Evolutionary conservation across 345 rosid species (phyloP).

Genomic region (Citrus australasica): DNA sequence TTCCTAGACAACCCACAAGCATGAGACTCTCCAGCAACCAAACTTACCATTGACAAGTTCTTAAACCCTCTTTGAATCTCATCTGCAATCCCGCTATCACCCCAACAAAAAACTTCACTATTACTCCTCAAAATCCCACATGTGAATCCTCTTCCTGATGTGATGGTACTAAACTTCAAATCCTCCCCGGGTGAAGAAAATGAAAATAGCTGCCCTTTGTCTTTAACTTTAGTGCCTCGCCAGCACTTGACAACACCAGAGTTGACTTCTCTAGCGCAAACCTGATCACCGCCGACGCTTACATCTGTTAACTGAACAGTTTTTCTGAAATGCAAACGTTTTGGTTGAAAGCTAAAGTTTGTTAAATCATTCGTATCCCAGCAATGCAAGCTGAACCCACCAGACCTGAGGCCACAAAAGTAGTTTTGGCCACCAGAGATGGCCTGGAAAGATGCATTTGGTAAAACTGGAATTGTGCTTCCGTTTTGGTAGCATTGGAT

Average conservation of each 20-base stretch:
- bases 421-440: conserved; percentile 47
- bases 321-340: conserved; percentile 33
- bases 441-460: conserved; percentile 45
- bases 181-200: conserved; percentile 36
- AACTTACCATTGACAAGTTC: conserved; percentile 34
- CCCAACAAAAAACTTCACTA: conserved; percentile 49
- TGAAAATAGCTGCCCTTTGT: not conserved
- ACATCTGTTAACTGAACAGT: conserved; percentile 32
- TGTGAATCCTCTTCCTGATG: conserved; percentile 49
- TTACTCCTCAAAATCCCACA: conserved; percentile 48
- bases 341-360: conserved; percentile 20
- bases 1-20: conserved; percentile 43
- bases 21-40: conserved; percentile 49
- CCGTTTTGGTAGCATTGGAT: conserved; percentile 47
- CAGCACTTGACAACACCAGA: conserved; percentile 46
- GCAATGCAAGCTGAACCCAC: conserved; percentile 44
- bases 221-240: conserved; percentile 26
- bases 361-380: conserved; percentile 34
- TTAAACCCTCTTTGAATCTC: conserved; percentile 39
- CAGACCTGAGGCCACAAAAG: conserved; percentile 53
- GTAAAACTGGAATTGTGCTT: conserved; percentile 18
- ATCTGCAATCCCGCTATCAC: conserved; percentile 20
- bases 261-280: conserved; percentile 46
- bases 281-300: conserved; percentile 50
- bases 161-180: conserved; percentile 33